Evolutionary conservation across 352 stramenopile genomes (phyloP), one percentile per base, ranked within the genome.

Genomic region (Globisporangium iwayamae): DNA sequence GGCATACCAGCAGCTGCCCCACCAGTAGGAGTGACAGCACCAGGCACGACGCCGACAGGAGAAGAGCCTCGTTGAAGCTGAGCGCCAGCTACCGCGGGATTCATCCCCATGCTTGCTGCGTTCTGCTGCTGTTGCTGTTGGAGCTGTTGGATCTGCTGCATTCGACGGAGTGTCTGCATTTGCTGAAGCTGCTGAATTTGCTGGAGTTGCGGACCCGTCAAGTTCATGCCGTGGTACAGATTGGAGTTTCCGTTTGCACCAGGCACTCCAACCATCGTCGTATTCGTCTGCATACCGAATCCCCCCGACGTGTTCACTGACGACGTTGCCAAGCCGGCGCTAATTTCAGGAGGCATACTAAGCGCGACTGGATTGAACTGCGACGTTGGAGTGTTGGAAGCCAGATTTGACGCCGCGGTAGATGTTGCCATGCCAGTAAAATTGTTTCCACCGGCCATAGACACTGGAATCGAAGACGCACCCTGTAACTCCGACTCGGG

Each of bases 181-280:
- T 91, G 84, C 39, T 91, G 85, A 11, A 93, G 69, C 57, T 90
- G 83, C 48, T 90, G 71, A 57, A 96, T 91, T 67, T 94, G 85
- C 63, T 93, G 87, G 20, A 95, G 68, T 61, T 95, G 87, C 14
- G 85, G 70, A 6, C 72, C 76, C 6, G 82, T 91, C 50, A 93
- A 34, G 63, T 89, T 91, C 82, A 93, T 93, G 36, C 79, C 81
- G 25, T 89, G 77, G 41, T 93, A 93, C 68, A 90, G 71, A 30
- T 82, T 81, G 5, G 78, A 57, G 0, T 59, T 73, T n/a, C 74
- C 60, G 4, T 70, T 57, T 8, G 67, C 56, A 16, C 77, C 65
- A 13, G 80, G 56, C 36, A 67, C 68, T 25, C 69, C 62, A 34
- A 73, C 81, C 61, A 83, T 74, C 34, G 78, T 76, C 11, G 73